Percentiles rank a stretch among this genome's conserved stretches.
phyloP scores from a whole-genome alignment of 352 stramenopile genomes.

The Blastocystis sp. region DNA sequence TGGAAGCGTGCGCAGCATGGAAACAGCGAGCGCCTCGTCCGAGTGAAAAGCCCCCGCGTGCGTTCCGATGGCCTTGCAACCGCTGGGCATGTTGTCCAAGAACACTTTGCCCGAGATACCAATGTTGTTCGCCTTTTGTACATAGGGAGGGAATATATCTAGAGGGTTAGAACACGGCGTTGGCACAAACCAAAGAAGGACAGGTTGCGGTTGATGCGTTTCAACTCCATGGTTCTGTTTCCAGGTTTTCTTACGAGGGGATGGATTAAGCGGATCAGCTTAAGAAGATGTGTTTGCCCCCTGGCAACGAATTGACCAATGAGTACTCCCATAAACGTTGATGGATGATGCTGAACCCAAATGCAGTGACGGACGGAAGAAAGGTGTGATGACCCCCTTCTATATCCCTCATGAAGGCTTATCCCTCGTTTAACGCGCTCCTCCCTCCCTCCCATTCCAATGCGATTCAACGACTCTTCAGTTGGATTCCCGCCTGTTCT shows the following conservation, averaged over 20 bases:
- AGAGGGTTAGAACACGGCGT: background rate
- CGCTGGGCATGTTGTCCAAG: background rate
- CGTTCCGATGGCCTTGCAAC: background rate
- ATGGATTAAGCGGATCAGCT: background rate
- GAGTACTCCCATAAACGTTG: no score
- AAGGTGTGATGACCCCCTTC: no score
- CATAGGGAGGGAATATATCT: conserved; percentile 20
- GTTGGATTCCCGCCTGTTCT: no score
- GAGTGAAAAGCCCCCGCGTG: conserved; percentile 31
- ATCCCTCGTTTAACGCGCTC: no score
- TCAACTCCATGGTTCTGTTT: background rate
- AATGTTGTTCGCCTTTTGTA: background rate
- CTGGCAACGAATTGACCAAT: no score
- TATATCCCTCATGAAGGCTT: no score
- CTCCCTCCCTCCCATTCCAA: no score
- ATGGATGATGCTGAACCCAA: no score
- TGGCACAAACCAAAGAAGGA: background rate
- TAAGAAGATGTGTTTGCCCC: background rate
- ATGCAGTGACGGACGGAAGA: no score
- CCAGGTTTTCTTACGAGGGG: background rate
- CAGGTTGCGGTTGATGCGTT: conserved; percentile 28
- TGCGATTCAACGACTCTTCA: no score
- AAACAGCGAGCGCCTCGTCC: conserved; percentile 11
- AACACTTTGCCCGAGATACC: conserved; percentile 30
- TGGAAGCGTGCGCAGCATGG: background rate